Percentiles rank a stretch among this genome's conserved stretches.
Conservation (phyloP, 139 green algal species). For the Chlorella sp. region DNA sequence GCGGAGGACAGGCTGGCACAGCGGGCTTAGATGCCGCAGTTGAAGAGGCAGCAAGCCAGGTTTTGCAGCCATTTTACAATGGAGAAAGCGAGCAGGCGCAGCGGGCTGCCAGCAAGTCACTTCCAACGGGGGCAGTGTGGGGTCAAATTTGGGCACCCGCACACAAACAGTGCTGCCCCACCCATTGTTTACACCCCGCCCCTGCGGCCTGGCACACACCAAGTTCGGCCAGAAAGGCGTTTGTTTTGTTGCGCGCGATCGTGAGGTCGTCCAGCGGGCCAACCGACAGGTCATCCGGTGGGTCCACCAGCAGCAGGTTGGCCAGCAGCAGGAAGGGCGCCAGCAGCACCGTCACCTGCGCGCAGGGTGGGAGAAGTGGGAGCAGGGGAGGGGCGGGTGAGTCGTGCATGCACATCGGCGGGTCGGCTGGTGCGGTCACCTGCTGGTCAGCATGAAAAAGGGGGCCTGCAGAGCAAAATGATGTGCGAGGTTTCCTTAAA, state of each 20-base stretch:
- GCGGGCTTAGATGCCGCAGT: background rate
- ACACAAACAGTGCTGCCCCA: too few relatives aligned
- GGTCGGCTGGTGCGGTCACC: background rate
- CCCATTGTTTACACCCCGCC: too few relatives aligned
- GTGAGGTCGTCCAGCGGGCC: too few relatives aligned
- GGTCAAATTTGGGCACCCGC: background rate
- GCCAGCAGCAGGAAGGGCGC: too few relatives aligned
- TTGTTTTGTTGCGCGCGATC: too few relatives aligned
- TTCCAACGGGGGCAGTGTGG: background rate
- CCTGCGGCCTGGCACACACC: background rate
- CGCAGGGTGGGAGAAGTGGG: background rate
- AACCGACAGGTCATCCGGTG: too few relatives aligned
- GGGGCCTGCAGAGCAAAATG: too few relatives aligned
- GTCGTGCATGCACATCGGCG: background rate
- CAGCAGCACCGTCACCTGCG: too few relatives aligned
- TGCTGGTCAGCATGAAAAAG: background rate
- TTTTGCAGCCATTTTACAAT: background rate
- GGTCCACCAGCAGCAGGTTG: too few relatives aligned
- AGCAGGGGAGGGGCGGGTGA: background rate
- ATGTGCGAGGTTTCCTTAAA: too few relatives aligned
- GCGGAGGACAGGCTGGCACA: too few relatives aligned
- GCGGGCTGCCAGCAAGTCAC: background rate
- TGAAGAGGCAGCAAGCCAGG: background rate
- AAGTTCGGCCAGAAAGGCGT: background rate
- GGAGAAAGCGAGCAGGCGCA: background rate